Base-by-base conservation (phyloP, 768 basidiomycete genomes). In the Mycena polygramma region DNA sequence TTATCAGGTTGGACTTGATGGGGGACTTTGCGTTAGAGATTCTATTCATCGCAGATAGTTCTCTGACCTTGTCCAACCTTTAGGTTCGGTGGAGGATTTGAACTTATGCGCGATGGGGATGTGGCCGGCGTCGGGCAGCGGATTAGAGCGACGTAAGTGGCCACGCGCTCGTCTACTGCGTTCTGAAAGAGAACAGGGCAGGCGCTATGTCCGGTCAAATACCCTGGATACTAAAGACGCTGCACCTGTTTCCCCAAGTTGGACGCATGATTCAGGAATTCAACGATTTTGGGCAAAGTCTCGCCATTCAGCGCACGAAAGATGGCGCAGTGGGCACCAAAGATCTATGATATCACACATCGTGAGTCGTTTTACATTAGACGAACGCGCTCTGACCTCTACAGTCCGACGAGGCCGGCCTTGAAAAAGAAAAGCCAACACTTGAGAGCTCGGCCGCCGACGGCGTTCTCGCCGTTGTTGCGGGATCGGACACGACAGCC, bases 261-360 rank as follows among this genome's bases (percentile, higher is more conserved):
- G 57, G 30, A 14, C 24, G 22, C 64, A 7, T 45, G 36, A 36
- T 73, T 73, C 59, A 67, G 72, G 49, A 51, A 51, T 30, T 19
- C 22, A 46, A 26, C 26, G 8, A 14, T 11, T 53, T n/a, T 26
- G 17, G 51, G 35, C 10, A 4, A 35, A 26, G 1, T 30, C 60
- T 51, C 1, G 60, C 59, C 2, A 39, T 54, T 2, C 62, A 73
- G 7, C 72, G 68, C 17, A 63, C 64, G 46, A 70, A 63, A 39
- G 35, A 24, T 4, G 72, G 72, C 30, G 82, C 84, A 58, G 77
- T n/a, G 20, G 39, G 85, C 70, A 17, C 39, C 7, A 69, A 11
- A 81, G 87, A 39, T 85, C 85, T 86, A 51, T 86, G 84, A n/a
- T 85, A 82, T 68, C 77, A 83, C 69, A 73, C n/a, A n/a, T 85